These are phyloP conservation scores for Myriosclerotinia curreyana DNA, from an alignment of 2,329 filamentous ascomycete genomes.

Conservation along the genomic window DNA sequence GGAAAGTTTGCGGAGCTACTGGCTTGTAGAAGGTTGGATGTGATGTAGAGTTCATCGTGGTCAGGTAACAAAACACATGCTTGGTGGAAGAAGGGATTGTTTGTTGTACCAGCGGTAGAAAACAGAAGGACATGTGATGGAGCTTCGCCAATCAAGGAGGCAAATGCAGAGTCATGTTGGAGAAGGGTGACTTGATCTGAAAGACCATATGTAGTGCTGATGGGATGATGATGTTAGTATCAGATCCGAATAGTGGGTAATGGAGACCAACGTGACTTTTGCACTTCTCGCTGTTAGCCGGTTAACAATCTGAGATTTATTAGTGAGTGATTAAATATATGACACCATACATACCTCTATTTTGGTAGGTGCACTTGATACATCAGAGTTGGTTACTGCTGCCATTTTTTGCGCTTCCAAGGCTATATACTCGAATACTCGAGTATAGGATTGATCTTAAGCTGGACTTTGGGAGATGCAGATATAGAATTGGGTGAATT, in stretches of 20 bases:
- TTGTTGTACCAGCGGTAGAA: slow-evolving; percentile 42
- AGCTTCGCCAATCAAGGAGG: slow-evolving; percentile 38
- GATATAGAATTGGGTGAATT: background rate
- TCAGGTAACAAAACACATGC: slow-evolving; percentile 45
- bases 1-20: slow-evolving; percentile 43
- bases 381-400: slow-evolving; percentile 21
- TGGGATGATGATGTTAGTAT: slow-evolving; percentile 21
- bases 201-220: slow-evolving; percentile 26
- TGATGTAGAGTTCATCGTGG: slow-evolving; percentile 46
- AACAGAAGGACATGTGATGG: slow-evolving; percentile 45
- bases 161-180: slow-evolving; percentile 43
- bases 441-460: background rate
- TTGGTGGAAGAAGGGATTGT: slow-evolving; percentile 48
- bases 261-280: background rate
- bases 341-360: slow-evolving; percentile 15
- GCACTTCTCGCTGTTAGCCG: slow-evolving; percentile 12
- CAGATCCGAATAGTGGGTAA: background rate
- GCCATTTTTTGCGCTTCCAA: slow-evolving; percentile 18
- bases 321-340: background rate
- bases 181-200: slow-evolving; percentile 40
- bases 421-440: no score
- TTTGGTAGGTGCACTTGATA: slow-evolving; percentile 15
- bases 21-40: slow-evolving; percentile 45
- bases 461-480: background rate
- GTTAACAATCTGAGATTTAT: slow-evolving; percentile 5